These are phyloP conservation scores for Aristolochia fimbriata DNA, from an alignment of 164 flowering plant species.

Conservation along the genomic window DNA sequence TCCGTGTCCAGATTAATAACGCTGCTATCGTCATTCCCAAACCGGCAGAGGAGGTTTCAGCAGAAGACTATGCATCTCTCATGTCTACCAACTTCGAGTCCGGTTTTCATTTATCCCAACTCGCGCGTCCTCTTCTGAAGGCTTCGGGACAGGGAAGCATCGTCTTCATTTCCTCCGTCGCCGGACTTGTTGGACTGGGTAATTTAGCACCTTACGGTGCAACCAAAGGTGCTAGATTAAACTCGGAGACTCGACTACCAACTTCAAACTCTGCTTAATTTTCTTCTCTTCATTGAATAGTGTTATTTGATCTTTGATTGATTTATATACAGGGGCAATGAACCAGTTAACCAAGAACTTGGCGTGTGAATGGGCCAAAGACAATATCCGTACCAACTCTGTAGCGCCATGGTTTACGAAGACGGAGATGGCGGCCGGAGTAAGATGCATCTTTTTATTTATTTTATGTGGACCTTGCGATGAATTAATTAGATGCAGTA, in stretches of 20 bases:
- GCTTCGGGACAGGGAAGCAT: conserved; percentile 56
- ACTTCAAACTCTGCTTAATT: too few relatives aligned
- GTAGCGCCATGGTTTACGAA: not conserved
- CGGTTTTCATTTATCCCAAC: conserved; percentile 58
- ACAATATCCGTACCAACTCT: not conserved
- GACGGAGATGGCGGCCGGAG: not conserved
- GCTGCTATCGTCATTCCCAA: conserved; percentile 43
- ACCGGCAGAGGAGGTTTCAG: conserved; percentile 38
- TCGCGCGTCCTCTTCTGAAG: conserved; percentile 59
- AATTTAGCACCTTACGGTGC: conserved; percentile 48
- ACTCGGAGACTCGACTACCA: too few relatives aligned
- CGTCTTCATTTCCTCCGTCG: conserved; percentile 78
- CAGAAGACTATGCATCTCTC: conserved; percentile 43
- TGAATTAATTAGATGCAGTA: too few relatives aligned
- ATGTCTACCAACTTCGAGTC: conserved; percentile 67
- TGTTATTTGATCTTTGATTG: not conserved
- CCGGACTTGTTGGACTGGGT: conserved; percentile 32
- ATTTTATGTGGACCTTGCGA: too few relatives aligned
- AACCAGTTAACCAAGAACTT: not conserved
- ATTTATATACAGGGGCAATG: too few relatives aligned
- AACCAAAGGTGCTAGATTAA: conserved; percentile 36
- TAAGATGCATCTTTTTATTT: too few relatives aligned
- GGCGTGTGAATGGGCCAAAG: not conserved
- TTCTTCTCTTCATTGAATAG: not conserved
- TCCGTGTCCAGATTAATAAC: conserved; percentile 69